Conservation (phyloP, 2,329 filamentous ascomycete species). For the Cercospora nicotianae region DNA sequence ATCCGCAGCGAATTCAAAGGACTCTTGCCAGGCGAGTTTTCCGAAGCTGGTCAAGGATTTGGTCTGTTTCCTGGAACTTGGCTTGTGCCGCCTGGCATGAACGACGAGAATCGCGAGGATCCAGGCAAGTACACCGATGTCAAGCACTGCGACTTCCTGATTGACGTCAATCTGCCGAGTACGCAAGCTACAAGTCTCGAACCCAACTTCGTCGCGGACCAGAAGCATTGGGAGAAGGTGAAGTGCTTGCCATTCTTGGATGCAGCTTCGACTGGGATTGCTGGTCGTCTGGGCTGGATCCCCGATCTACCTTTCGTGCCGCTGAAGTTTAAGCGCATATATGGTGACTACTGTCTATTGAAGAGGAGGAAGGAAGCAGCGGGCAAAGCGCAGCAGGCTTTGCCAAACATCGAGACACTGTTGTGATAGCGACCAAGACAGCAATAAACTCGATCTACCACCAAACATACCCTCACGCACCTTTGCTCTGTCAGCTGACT, state of each 20-base stretch:
- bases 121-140: constrained; percentile 79
- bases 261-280: constrained; percentile 66
- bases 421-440: constrained; percentile 10
- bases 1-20: constrained; percentile 87
- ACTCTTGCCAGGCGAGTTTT: constrained; percentile 86
- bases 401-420: constrained; percentile 25
- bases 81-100: constrained; percentile 79
- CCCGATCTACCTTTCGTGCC: constrained; percentile 72
- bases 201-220: constrained; percentile 75
- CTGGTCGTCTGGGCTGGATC: constrained; percentile 79
- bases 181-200: constrained; percentile 64
- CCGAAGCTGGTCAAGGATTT: constrained; percentile 64
- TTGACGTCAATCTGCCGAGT: constrained; percentile 78
- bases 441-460: neutral
- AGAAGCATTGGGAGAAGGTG: constrained; percentile 73
- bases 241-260: constrained; percentile 81
- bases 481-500: neutral
- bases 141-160: constrained; percentile 73
- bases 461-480: neutral
- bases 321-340: constrained; percentile 67
- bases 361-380: constrained; percentile 50
- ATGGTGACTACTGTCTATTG: constrained; percentile 87
- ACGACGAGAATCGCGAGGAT: constrained; percentile 88
- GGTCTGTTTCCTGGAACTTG: constrained; percentile 82
- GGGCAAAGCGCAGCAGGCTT: constrained; percentile 6